Evolutionary conservation across 2,329 filamentous ascomycete species (phyloP).

Genomic region (Penicillium janthinellum): DNA sequence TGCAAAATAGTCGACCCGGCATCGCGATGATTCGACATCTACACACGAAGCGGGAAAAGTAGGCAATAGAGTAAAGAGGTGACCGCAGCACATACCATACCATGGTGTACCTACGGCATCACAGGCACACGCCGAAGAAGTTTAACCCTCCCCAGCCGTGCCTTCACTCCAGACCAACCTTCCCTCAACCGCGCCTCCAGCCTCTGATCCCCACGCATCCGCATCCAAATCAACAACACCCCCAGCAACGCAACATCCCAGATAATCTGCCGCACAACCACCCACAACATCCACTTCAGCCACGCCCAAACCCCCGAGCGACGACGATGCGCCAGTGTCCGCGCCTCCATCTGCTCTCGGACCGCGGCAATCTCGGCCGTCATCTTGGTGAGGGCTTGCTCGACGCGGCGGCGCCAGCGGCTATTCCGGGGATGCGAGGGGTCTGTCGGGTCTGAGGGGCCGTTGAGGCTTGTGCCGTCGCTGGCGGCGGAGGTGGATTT

Average conservation of each 20-base stretch:
- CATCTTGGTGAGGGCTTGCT: conserved; percentile 82
- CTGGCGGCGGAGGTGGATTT: conserved; percentile 15
- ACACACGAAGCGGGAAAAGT: background rate
- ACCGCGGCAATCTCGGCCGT: conserved; percentile 90
- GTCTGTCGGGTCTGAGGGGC: conserved; percentile 82
- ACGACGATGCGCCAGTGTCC: conserved; percentile 69
- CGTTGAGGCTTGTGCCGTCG: conserved; percentile 45
- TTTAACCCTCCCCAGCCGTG: conserved; percentile 32
- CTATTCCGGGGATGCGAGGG: conserved; percentile 73
- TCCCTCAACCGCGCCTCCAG: conserved; percentile 42
- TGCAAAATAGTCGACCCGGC: background rate
- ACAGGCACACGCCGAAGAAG: conserved; percentile 29
- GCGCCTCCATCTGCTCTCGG: conserved; percentile 82
- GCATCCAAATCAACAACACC: conserved; percentile 44
- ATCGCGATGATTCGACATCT: background rate
- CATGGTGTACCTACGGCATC: conserved; percentile 23
- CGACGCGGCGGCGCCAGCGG: conserved; percentile 79
- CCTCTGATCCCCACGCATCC: conserved; percentile 45
- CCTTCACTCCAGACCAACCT: conserved; percentile 38
- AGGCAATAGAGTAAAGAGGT: no score
- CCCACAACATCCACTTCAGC: conserved; percentile 71
- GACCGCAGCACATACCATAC: background rate
- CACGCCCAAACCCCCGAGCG: conserved; percentile 68
- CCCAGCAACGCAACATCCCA: conserved; percentile 64
- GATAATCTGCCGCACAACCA: conserved; percentile 70